A percentile compares a stretch with the other conserved stretches of the same genome.
phyloP scores from a whole-genome alignment of 164 flowering plant genomes.

The Chloranthus sessilifolius region DNA sequence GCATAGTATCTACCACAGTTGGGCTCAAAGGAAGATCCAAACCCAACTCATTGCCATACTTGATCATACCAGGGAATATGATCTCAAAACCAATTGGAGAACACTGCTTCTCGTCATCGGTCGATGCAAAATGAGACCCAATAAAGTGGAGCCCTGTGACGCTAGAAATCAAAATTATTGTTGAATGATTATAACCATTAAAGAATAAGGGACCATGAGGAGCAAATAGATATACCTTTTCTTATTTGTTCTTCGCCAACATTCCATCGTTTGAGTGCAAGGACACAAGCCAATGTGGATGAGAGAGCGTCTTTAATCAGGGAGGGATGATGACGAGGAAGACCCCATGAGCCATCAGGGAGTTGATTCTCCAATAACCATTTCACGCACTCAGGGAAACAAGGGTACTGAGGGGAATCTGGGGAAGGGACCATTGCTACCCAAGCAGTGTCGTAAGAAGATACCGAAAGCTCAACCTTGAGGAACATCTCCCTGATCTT shows the following conservation, averaged over 20 bases:
- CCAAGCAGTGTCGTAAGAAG: conserved; percentile 96
- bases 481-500: conserved; percentile 51
- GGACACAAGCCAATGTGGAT: conserved; percentile 74
- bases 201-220: background rate
- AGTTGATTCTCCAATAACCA: conserved; percentile 81
- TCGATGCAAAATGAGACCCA: conserved; percentile 44
- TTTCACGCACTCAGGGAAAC: conserved; percentile 61
- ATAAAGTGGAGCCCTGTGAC: conserved; percentile 57
- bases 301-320: conserved; percentile 58
- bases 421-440: conserved; percentile 91
- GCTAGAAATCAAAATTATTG: background rate
- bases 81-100: conserved; percentile 82
- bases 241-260: conserved; percentile 61
- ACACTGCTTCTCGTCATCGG: conserved; percentile 33
- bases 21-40: conserved; percentile 43
- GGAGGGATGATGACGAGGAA: conserved; percentile 32
- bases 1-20: conserved; percentile 27
- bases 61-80: conserved; percentile 77
- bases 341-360: conserved; percentile 82
- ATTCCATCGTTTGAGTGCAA: conserved; percentile 77
- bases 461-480: conserved; percentile 58
- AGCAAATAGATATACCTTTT: conserved; percentile 39
- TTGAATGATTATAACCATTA: background rate
- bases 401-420: conserved; percentile 35
- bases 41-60: conserved; percentile 43